Percentiles rank a stretch among this genome's conserved stretches.
Conservation (phyloP, 163 green algal species). For the Scenedesmus sp. region DNA sequence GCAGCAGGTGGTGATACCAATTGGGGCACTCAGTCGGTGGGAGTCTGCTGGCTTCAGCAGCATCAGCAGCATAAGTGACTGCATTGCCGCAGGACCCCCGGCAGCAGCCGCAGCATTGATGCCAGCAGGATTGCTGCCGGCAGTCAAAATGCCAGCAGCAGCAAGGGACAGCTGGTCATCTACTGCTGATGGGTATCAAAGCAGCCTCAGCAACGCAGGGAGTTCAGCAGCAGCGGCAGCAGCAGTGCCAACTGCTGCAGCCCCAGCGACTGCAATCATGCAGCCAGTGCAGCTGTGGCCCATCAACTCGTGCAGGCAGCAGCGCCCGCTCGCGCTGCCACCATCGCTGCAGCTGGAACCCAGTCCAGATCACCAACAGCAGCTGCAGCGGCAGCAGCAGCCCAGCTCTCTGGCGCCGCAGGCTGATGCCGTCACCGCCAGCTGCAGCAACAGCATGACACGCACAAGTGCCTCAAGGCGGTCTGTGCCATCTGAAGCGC, state of each 20-base stretch:
- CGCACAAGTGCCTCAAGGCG: neutral
- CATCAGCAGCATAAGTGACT: neutral
- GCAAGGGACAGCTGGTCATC: neutral
- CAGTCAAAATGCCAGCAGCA: neutral
- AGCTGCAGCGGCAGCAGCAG: neutral
- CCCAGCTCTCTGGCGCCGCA: neutral
- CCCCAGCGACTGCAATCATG: neutral
- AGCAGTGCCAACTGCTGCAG: neutral
- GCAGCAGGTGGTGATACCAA: neutral
- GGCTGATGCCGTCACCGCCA: neutral
- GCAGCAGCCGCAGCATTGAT: neutral
- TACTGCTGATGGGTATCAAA: neutral
- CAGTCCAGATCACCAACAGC: neutral
- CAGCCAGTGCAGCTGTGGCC: neutral
- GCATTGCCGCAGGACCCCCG: neutral
- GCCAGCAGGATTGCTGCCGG: neutral
- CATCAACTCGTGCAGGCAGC: neutral
- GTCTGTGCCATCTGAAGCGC: constrained; percentile 5
- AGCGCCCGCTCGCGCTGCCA: neutral
- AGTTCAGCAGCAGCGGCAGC: neutral
- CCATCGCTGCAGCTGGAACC: neutral
- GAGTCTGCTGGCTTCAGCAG: neutral
- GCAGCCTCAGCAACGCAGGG: neutral
- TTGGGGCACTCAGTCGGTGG: neutral
- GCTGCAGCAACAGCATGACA: neutral